These are phyloP conservation scores for Panaeolus papilionaceus DNA, from an alignment of 768 basidiomycete genomes.

Conservation along the genomic window DNA sequence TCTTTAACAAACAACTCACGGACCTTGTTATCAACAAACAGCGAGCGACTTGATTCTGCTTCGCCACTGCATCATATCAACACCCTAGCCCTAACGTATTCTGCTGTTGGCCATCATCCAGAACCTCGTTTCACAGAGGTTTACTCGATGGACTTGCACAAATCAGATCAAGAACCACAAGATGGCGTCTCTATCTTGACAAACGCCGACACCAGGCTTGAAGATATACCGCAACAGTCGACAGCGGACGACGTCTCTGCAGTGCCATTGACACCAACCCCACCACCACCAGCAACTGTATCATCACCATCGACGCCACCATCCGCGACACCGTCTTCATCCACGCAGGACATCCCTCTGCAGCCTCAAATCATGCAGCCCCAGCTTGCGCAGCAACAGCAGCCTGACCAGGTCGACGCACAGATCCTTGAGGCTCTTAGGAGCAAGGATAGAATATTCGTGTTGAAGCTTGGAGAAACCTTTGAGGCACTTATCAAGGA, in stretches of 20 bases:
- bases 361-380: slow-evolving; percentile 12
- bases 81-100: background rate
- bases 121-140: background rate
- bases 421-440: slow-evolving; percentile 86
- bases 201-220: background rate
- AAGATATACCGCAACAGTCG: background rate
- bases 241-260: slow-evolving; percentile 16
- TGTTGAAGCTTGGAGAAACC: slow-evolving; percentile 86
- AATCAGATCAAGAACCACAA: background rate
- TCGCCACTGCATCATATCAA: background rate
- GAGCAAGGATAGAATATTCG: slow-evolving; percentile 88
- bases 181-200: background rate
- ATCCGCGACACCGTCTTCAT: slow-evolving; percentile 16
- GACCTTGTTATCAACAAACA: background rate
- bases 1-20: background rate
- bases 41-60: background rate
- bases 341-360: slow-evolving; percentile 9
- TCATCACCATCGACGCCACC: slow-evolving; percentile 18
- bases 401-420: slow-evolving; percentile 56
- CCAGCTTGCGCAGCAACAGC: slow-evolving; percentile 19
- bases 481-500: slow-evolving; percentile 84
- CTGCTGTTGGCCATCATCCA: background rate
- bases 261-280: slow-evolving; percentile 14
- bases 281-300: slow-evolving; percentile 12
- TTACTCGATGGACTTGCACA: background rate